Percentiles rank a stretch among this genome's conserved stretches.
Evolutionary conservation across 495 filamentous ascomycete species (phyloP).

Genomic region (Hapsidospora chrysogenum): DNA sequence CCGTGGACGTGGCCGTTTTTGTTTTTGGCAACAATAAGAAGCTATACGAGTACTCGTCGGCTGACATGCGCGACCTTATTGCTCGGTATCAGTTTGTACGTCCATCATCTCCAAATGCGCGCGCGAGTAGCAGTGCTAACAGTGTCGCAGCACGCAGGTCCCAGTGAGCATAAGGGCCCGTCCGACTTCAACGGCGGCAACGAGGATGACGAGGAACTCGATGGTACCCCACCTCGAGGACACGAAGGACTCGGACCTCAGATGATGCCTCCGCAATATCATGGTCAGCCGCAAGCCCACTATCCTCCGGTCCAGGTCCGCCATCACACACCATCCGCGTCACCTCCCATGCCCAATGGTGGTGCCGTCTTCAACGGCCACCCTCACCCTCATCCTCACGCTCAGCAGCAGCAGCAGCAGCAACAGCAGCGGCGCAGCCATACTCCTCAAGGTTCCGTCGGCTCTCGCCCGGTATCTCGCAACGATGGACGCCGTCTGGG

Average conservation of each 20-base stretch:
- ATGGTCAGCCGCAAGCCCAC: conserved; percentile 40
- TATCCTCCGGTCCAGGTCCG: conserved; percentile 72
- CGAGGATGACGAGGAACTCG: conserved; percentile 60
- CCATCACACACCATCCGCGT: conserved; percentile 68
- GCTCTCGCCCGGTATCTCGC: conserved; percentile 68
- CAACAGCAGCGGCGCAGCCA: conserved; percentile 37
- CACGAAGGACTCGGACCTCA: conserved; percentile 17
- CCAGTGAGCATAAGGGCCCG: conserved; percentile 94
- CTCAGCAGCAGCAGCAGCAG: conserved; percentile 22
- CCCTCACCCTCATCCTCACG: too few species aligned
- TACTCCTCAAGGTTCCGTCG: conserved; percentile 61
- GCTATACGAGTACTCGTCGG: conserved; percentile 90
- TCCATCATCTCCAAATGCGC: too few species aligned
- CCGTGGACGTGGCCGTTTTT: conserved; percentile 94
- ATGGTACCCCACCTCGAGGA: conserved; percentile 46
- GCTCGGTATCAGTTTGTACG: conserved; percentile 77
- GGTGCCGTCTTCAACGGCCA: conserved; percentile 45
- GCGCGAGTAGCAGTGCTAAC: too few species aligned
- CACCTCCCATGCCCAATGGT: conserved; percentile 78
- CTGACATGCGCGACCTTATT: conserved; percentile 81
- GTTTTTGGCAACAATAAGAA: conserved; percentile 98
- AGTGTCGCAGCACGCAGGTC: conserved; percentile 64
- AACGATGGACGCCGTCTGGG: conserved; percentile 58
- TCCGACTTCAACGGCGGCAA: conserved; percentile 78
- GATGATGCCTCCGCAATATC: conserved; percentile 62